These are phyloP conservation scores for Psidium friedrichsthalianum DNA, from an alignment of 345 rosid genomes.

Conservation along the genomic window DNA sequence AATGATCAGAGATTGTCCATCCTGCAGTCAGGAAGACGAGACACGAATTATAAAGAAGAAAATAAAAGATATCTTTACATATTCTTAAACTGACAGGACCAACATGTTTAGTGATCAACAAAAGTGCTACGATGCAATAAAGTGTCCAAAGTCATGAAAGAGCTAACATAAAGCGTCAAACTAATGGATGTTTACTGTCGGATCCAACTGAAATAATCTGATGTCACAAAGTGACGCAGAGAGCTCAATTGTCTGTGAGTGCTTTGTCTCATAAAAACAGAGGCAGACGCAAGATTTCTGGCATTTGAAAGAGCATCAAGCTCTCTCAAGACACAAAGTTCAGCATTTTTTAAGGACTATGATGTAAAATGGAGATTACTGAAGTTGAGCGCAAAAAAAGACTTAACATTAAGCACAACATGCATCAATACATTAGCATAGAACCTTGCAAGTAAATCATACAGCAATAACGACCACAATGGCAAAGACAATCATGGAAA, in stretches of 20 bases:
- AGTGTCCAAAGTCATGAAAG: neutral
- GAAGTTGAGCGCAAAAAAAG: neutral
- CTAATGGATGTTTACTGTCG: neutral
- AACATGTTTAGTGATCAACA: neutral
- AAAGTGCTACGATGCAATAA: neutral
- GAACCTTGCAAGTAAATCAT: neutral
- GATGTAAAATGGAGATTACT: neutral
- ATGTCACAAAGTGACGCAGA: neutral
- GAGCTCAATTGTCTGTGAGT: neutral
- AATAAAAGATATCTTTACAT: neutral
- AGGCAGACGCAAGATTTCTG: neutral
- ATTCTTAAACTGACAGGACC: neutral
- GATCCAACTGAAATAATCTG: neutral
- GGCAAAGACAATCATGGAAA: neutral
- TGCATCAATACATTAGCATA: neutral
- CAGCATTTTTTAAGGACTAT: neutral
- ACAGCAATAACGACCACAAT: neutral
- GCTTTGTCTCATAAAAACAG: neutral
- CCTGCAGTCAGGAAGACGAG: conserved; percentile 29
- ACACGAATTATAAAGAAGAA: neutral
- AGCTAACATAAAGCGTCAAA: neutral
- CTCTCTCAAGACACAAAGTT: neutral
- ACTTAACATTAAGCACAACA: neutral
- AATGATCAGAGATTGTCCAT: conserved; percentile 53
- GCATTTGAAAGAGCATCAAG: neutral